Evolutionary conservation across 164 flowering plant genomes (phyloP).

Genomic region (Amborella trichopoda): DNA sequence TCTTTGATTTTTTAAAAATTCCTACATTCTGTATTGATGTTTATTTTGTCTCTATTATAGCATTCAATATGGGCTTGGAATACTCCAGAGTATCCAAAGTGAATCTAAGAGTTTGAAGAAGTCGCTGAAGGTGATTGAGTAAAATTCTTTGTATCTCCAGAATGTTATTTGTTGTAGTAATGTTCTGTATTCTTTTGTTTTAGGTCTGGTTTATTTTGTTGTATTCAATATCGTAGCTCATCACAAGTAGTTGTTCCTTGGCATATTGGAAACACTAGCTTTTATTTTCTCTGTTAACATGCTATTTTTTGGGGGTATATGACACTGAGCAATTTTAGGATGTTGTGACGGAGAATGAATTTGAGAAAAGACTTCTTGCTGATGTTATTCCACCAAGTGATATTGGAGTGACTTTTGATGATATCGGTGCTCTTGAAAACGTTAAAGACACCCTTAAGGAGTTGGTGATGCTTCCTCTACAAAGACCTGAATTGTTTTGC

Average conservation of each 20-base stretch:
- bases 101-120: slow-evolving; percentile 69
- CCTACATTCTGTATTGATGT: no score
- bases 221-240: no score
- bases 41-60: slow-evolving; percentile 49
- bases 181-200: no score
- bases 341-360: slow-evolving; percentile 91
- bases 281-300: no score
- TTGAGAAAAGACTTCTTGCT: slow-evolving; percentile 79
- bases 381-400: slow-evolving; percentile 95
- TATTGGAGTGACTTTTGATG: slow-evolving; percentile 89
- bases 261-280: no score
- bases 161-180: no score
- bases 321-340: slow-evolving; percentile 42
- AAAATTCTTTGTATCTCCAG: background rate
- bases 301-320: no score
- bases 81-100: slow-evolving; percentile 55
- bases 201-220: no score
- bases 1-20: no score
- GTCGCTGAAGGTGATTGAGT: slow-evolving; percentile 69
- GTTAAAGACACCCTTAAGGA: slow-evolving; percentile 94
- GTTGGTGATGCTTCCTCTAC: slow-evolving; percentile 95
- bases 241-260: no score
- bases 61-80: slow-evolving; percentile 55
- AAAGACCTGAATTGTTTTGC: slow-evolving; percentile 85
- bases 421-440: slow-evolving; percentile 88